Conservation (phyloP, 2,329 filamentous ascomycete genomes). For the Teratosphaeria pseudoeucalypti region DNA sequence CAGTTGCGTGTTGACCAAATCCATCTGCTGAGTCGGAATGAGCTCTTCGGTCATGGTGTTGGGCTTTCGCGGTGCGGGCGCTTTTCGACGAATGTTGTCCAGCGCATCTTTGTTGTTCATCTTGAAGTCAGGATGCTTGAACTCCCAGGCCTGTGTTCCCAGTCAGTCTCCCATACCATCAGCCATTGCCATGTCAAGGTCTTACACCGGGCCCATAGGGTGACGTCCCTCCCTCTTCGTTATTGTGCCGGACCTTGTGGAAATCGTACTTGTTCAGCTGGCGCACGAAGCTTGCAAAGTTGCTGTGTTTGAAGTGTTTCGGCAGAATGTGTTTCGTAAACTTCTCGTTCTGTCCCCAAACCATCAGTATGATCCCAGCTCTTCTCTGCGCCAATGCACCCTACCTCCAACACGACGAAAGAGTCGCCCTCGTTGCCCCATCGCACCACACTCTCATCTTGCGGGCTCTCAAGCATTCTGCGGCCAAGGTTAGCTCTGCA, state of each 20-base stretch:
- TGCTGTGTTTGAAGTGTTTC: conserved; percentile 96
- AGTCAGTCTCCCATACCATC: conserved; percentile 21
- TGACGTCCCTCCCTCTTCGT: conserved; percentile 72
- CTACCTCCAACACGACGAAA: conserved; percentile 92
- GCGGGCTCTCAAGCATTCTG: conserved; percentile 93
- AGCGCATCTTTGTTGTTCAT: conserved; percentile 92
- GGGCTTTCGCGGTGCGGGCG: conserved; percentile 75
- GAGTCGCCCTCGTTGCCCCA: conserved; percentile 94
- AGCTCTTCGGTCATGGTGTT: conserved; percentile 57
- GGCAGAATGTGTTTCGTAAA: conserved; percentile 95
- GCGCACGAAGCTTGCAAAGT: conserved; percentile 67
- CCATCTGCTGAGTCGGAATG: conserved; percentile 75
- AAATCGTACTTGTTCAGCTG: conserved; percentile 61
- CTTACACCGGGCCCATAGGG: conserved; percentile 70
- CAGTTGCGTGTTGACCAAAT: conserved; percentile 77
- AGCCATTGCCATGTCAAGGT: background rate
- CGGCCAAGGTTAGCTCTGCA: conserved; percentile 2
- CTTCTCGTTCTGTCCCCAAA: conserved; percentile 69
- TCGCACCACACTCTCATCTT: conserved; percentile 82
- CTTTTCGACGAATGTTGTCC: conserved; percentile 92
- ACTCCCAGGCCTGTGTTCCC: conserved; percentile 70
- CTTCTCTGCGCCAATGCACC: conserved; percentile 6
- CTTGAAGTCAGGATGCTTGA: conserved; percentile 93
- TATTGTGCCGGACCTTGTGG: conserved; percentile 90
- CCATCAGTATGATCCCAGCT: background rate